Evolutionary conservation across 1,284 basidiomycete species (phyloP).

Genomic region (Papiliotrema nemorosa): DNA sequence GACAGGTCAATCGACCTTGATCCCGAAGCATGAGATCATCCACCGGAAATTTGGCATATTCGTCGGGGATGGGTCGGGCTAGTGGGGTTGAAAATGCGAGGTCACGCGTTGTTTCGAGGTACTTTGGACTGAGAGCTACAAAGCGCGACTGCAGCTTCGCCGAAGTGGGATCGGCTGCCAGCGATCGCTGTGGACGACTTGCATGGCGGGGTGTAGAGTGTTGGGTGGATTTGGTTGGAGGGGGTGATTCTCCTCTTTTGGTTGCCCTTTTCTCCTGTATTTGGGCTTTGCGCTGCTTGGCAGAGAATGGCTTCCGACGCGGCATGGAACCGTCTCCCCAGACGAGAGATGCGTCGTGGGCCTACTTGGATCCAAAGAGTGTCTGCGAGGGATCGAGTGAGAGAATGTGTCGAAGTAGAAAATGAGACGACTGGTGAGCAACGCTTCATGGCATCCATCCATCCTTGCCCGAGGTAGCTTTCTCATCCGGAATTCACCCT

Average conservation of each 20-base stretch:
- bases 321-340: too few species aligned
- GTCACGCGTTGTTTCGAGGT: slow-evolving; percentile 61
- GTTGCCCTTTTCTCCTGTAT: neutral
- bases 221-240: neutral
- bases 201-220: neutral
- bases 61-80: slow-evolving; percentile 58
- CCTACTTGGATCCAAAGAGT: too few species aligned
- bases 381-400: too few species aligned
- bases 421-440: too few species aligned
- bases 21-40: slow-evolving; percentile 21
- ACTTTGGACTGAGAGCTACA: slow-evolving; percentile 60
- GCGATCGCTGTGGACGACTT: slow-evolving; percentile 7
- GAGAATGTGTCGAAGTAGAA: too few species aligned
- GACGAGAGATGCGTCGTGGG: too few species aligned
- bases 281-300: neutral
- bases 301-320: neutral
- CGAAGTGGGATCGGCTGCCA: slow-evolving; percentile 3
- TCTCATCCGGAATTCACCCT: too few species aligned
- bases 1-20: slow-evolving; percentile 54
- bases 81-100: slow-evolving; percentile 59
- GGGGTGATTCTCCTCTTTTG: neutral
- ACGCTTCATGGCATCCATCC: too few species aligned
- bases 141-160: slow-evolving; percentile 68
- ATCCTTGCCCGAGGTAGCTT: too few species aligned
- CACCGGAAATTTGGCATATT: slow-evolving; percentile 52